phyloP scores from a whole-genome alignment of 208 protist species.

The Porcisia deanei region DNA sequence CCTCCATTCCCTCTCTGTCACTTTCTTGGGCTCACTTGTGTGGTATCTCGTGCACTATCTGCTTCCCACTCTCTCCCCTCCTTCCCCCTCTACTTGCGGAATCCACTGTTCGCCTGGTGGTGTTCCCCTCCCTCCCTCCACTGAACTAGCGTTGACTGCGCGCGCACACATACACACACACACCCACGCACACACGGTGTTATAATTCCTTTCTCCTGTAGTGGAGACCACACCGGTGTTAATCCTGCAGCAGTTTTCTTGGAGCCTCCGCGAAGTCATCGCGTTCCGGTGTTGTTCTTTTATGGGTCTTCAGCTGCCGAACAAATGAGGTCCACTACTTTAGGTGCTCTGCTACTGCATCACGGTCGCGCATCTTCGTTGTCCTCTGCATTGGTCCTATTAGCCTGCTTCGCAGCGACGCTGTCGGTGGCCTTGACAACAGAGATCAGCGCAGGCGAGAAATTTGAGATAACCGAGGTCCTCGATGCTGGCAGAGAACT shows the following conservation, averaged over 20 bases:
- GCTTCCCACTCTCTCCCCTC: too few relatives aligned
- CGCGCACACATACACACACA: too few relatives aligned
- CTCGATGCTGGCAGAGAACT: constrained; percentile 31
- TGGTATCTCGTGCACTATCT: too few relatives aligned
- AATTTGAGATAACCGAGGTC: constrained; percentile 38
- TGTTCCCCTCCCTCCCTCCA: too few relatives aligned
- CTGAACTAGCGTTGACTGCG: too few relatives aligned
- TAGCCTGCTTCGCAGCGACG: neutral
- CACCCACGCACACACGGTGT: too few relatives aligned
- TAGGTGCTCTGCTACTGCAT: neutral
- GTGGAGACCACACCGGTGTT: neutral
- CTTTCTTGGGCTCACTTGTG: too few relatives aligned
- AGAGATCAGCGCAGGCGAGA: constrained; percentile 30
- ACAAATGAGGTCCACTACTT: neutral
- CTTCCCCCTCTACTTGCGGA: too few relatives aligned
- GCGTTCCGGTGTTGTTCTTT: neutral
- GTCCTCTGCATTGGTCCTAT: neutral
- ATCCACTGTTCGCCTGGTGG: too few relatives aligned
- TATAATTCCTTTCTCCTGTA: too few relatives aligned
- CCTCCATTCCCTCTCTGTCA: too few relatives aligned
- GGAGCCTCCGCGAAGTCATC: neutral
- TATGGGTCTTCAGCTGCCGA: neutral
- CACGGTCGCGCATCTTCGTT: neutral
- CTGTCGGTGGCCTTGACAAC: constrained; percentile 25
- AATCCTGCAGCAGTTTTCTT: neutral